Percentiles rank a stretch among this genome's conserved stretches.
Evolutionary conservation across 2,329 filamentous ascomycete genomes (phyloP).

Genomic region (Aspergillus nomiae): DNA sequence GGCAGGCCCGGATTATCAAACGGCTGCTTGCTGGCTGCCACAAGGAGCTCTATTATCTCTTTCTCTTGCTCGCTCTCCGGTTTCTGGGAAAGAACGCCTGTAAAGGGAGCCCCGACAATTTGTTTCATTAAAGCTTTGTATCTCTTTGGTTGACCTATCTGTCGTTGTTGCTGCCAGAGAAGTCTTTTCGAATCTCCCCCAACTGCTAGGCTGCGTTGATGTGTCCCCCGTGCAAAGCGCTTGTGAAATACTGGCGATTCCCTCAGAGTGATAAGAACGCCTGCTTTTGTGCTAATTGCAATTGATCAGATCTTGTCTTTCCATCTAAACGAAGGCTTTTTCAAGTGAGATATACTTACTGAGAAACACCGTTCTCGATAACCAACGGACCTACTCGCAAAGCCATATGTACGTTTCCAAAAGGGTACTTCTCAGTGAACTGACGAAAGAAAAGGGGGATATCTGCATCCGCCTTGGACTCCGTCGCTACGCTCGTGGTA

Average conservation of each 20-base stretch:
- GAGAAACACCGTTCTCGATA: conserved; percentile 43
- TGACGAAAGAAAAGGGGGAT: conserved; percentile 35
- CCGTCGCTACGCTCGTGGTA: conserved; percentile 20
- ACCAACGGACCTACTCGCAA: conserved; percentile 44
- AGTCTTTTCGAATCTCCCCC: conserved; percentile 1
- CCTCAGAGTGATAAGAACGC: conserved; percentile 18
- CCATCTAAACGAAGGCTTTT: not conserved
- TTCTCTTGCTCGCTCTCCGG: conserved; percentile 22
- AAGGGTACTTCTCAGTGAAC: conserved; percentile 38
- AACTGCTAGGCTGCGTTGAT: conserved; percentile 3
- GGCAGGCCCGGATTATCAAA: conserved; percentile 6
- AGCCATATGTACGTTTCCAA: conserved; percentile 45
- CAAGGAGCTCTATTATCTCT: conserved; percentile 24
- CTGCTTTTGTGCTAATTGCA: conserved; percentile 16
- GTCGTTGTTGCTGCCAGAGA: conserved; percentile 17
- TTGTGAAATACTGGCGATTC: conserved; percentile 12
- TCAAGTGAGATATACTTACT: conserved; percentile 31
- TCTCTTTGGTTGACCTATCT: conserved; percentile 25
- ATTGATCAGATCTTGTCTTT: not conserved
- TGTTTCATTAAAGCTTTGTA: conserved; percentile 47
- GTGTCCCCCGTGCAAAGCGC: conserved; percentile 1
- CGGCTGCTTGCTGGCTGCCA: not conserved
- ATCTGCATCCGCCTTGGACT: conserved; percentile 22
- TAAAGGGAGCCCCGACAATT: conserved; percentile 42
- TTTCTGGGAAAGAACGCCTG: conserved; percentile 25